A percentile compares a stretch with the other conserved stretches of the same genome.
phyloP scores from a whole-genome alignment of 306 rosid species.

The Glycyrrhiza uralensis region DNA sequence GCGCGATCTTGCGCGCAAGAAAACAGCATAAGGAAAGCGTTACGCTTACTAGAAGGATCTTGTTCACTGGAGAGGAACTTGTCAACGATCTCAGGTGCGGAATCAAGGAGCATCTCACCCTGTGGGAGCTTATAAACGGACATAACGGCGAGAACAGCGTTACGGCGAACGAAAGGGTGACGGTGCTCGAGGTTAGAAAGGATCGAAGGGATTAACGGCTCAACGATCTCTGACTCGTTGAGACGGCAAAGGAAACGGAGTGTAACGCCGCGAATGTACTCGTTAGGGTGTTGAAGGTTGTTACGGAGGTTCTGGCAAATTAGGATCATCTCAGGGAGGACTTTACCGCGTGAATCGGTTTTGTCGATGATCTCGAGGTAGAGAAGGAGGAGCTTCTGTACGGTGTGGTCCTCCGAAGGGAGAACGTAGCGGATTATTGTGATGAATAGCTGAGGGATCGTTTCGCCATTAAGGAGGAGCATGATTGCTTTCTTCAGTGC shows the following conservation, averaged over 20 bases:
- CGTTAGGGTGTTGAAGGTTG: slow-evolving; percentile 88
- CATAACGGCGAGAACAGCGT: slow-evolving; percentile 88
- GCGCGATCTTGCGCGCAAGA: slow-evolving; percentile 90
- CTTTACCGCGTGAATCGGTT: slow-evolving; percentile 81
- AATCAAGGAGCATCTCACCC: slow-evolving; percentile 75
- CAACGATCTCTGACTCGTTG: slow-evolving; percentile 81
- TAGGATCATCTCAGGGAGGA: slow-evolving; percentile 93
- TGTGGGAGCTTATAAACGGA: slow-evolving; percentile 76
- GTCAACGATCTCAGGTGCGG: slow-evolving; percentile 83
- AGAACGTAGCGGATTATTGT: slow-evolving; percentile 89
- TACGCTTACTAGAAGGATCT: slow-evolving; percentile 77
- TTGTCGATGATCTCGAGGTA: slow-evolving; percentile 92
- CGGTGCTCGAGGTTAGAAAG: slow-evolving; percentile 84
- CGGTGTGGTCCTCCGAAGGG: slow-evolving; percentile 92
- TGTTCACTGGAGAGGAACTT: slow-evolving; percentile 74
- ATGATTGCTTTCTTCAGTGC: slow-evolving; percentile 86
- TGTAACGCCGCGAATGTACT: slow-evolving; percentile 92
- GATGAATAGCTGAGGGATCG: slow-evolving; percentile 88
- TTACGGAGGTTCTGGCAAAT: slow-evolving; percentile 95
- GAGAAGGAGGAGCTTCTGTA: slow-evolving; percentile 91
- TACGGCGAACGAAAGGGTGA: slow-evolving; percentile 81
- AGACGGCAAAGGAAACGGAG: slow-evolving; percentile 89
- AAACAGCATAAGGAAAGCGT: slow-evolving; percentile 94
- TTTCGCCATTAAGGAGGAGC: slow-evolving; percentile 90
- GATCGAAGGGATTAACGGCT: slow-evolving; percentile 85